Base-by-base conservation (phyloP, 176 grass and related monocot genomes). In the Eleusine indica region DNA sequence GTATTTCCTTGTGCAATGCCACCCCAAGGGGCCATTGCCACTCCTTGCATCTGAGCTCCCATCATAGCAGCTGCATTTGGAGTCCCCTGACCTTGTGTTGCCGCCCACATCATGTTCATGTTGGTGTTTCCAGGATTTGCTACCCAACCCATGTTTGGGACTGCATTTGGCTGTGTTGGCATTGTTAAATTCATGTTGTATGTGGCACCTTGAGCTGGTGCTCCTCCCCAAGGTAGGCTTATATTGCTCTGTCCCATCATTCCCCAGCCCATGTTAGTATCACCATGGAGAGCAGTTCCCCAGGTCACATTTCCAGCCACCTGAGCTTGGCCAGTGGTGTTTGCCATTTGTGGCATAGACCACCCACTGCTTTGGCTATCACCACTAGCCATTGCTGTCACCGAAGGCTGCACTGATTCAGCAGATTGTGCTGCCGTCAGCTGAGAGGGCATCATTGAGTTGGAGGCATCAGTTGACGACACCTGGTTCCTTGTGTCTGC, bases 171-270 rank as follows among this genome's bases (percentile, higher is more conserved):
- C 57, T 89, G 87, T 41, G 77, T 48, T 69, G 84, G 86, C 78
- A 88, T 82, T 51, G 76, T 58, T 66, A 90, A 80, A 71, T 89
- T 89, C 94, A 97, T 92, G 89, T 91, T 96, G 77, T 87, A 96
- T 47, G 94, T 42, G 2, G 90, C 81, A 64, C 86, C 80, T 91
- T 91, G 92, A 76, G 57, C 71, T 86, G 83, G 80, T 83, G 80
- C 75, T 86, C 68, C 84, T 80, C 87, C 84, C 87, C 87, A 89
- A 69, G 91, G 32, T 80, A 94, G 81, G 85, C 76, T 91, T 85
- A 84, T 86, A 80, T 91, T 94, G 76, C 76, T 68, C 86, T 89
- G 87, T 75, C 85, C 87, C 51, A 85, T 77, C 81, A 82, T 60
- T 82, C 87, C 90, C 89, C 86, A 86, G 66, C 60, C 72, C 81